Percentiles rank a stretch among this genome's conserved stretches.
Conservation (phyloP, 257 asterid genomes). For the Striga asiatica region DNA sequence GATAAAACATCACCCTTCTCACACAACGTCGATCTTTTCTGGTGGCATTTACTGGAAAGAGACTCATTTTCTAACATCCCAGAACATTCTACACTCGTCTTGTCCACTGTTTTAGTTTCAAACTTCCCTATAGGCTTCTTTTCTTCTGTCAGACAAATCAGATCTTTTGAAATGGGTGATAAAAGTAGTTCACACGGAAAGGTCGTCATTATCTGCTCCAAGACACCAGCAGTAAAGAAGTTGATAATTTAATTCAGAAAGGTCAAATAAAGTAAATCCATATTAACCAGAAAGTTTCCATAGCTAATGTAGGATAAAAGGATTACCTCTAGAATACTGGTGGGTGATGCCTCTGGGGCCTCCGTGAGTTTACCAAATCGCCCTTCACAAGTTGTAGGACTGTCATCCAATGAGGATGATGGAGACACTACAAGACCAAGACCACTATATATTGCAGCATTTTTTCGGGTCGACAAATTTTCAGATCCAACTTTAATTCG, state of each 20-base stretch:
- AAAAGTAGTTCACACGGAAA: conserved; percentile 38
- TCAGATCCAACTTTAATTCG: conserved; percentile 72
- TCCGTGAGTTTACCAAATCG: conserved; percentile 28
- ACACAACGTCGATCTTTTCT: conserved; percentile 30
- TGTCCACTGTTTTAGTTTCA: conserved; percentile 31
- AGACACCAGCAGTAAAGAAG: conserved; percentile 8
- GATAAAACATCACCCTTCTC: conserved; percentile 25
- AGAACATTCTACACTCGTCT: too few relatives aligned
- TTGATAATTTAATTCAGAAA: conserved; percentile 8
- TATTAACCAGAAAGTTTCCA: too few relatives aligned
- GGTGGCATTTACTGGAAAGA: too few relatives aligned
- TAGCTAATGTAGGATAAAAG: conserved; percentile 16
- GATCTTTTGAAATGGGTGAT: conserved; percentile 72
- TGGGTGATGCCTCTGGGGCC: conserved; percentile 38
- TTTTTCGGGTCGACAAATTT: conserved; percentile 40
- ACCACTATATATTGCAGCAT: conserved; percentile 67
- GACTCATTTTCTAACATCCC: too few relatives aligned
- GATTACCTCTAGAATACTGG: conserved; percentile 53
- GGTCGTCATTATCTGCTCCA: conserved; percentile 80
- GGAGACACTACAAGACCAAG: conserved; percentile 83
- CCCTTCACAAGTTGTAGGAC: conserved; percentile 57
- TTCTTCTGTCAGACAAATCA: conserved; percentile 35
- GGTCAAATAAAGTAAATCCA: not conserved
- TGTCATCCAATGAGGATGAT: conserved; percentile 63
- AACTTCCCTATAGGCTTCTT: conserved; percentile 31